Evolutionary conservation across 1,284 basidiomycete genomes (phyloP), one percentile per base, ranked within the genome.

Genomic region (Cryptococcus depauperatus): DNA sequence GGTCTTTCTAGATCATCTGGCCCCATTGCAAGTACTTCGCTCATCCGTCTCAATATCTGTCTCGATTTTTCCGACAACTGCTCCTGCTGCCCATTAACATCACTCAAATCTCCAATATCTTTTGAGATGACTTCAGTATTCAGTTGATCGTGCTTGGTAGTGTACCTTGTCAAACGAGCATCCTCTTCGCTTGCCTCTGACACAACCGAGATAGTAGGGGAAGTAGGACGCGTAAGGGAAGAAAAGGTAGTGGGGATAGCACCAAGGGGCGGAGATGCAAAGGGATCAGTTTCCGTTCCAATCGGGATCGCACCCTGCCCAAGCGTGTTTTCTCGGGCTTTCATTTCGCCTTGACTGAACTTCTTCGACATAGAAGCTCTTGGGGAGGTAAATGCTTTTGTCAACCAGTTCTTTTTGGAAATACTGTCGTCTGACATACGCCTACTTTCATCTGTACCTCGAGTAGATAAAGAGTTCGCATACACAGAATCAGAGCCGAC

Each of bases 1-100:
- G 81, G 75, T 75, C 79, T 79, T 50, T 76, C 71, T 0, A 79
- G 75, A 62, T 79, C 78, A 57, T 71, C 62, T 37, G 68, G 54
- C 35, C 78, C 35, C 77, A 78, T 29, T 75, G 80, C 52, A 76
- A 80, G 43, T 73, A 78, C 35, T 79, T 72, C 57, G 77, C 79
- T 61, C 52, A 71, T 64, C 19, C 65, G 49, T 16, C 48, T 50
- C 25, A 72, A 44, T 1, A 71, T 58, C 7, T 64, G 55, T 32
- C 48, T 40, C 7, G 59, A 56, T 19, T 51, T 56, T 13, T 50
- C 43, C 9, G 59, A 47, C 32, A 60, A 41, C 7, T 34, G 19
- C 23, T 39, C 21, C 46, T 38, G 14, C 44, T 32, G 19, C 48
- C 45, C 27, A 38, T 25, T 26, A 50, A 18, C 5, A 14, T 14